phyloP scores from a whole-genome alignment of 495 filamentous ascomycete genomes.

The Tetracladium marchalianum region DNA sequence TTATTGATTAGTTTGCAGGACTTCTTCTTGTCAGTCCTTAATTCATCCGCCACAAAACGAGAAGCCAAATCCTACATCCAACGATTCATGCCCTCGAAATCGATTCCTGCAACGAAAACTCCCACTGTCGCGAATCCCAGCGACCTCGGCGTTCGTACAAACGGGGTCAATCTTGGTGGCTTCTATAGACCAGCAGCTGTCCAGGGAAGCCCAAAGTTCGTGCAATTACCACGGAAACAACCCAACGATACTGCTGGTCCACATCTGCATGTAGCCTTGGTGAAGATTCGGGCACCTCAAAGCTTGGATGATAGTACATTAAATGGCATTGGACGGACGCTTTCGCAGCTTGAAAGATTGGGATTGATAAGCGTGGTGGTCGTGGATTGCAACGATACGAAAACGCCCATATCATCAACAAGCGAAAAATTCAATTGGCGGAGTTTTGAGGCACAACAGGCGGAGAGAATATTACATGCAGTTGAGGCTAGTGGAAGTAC shows the following conservation, averaged over 20 bases:
- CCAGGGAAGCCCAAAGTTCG: slow-evolving; percentile 53
- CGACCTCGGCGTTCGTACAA: slow-evolving; percentile 6
- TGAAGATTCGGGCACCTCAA: slow-evolving; percentile 73
- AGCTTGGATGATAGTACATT: slow-evolving; percentile 55
- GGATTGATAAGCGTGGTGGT: slow-evolving; percentile 77
- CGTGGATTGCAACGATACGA: slow-evolving; percentile 49
- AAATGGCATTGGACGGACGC: slow-evolving; percentile 67
- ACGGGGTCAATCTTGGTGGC: slow-evolving; percentile 49
- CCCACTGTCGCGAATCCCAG: slow-evolving; percentile 2
- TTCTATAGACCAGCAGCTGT: slow-evolving; percentile 54
- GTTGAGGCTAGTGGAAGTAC: slow-evolving; percentile 57
- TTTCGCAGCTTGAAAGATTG: slow-evolving; percentile 71
- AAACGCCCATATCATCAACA: slow-evolving; percentile 13
- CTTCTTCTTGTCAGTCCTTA: slow-evolving; percentile 72
- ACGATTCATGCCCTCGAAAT: slow-evolving; percentile 48
- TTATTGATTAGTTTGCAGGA: slow-evolving; percentile 39
- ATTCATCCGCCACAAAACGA: slow-evolving; percentile 76
- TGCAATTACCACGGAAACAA: slow-evolving; percentile 33
- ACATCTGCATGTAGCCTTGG: slow-evolving; percentile 69
- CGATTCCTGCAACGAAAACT: neutral
- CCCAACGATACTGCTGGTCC: slow-evolving; percentile 26
- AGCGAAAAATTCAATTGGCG: slow-evolving; percentile 24
- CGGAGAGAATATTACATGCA: slow-evolving; percentile 61
- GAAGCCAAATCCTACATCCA: slow-evolving; percentile 84
- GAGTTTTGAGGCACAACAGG: slow-evolving; percentile 46